These are phyloP conservation scores for Haplosporangium sp. DNA, from an alignment of 371 early-diverging fungal genomes.

Conservation along the genomic window DNA sequence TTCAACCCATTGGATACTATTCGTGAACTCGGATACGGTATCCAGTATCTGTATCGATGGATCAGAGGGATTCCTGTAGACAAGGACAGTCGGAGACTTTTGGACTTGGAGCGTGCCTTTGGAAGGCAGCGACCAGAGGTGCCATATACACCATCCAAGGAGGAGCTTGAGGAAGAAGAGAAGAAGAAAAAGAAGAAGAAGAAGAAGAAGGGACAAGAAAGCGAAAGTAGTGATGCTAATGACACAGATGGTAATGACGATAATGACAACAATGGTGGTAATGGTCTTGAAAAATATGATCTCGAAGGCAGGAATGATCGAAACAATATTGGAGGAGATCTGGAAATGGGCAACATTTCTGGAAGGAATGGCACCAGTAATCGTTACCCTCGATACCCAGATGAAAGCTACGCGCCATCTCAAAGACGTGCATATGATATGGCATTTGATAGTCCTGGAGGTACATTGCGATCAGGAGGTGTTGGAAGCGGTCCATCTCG, in stretches of 20 bases:
- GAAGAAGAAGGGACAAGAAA: slow-evolving; percentile 3
- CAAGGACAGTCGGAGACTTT: slow-evolving; percentile 42
- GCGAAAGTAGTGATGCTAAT: background rate
- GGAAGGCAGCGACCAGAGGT: slow-evolving; percentile 49
- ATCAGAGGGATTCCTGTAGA: slow-evolving; percentile 47
- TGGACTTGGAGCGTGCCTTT: slow-evolving; percentile 47
- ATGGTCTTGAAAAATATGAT: slow-evolving; percentile 1
- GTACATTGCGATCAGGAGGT: slow-evolving; percentile 10
- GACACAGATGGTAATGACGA: slow-evolving; percentile 15
- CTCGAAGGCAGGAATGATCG: background rate
- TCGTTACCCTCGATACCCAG: slow-evolving; percentile 7
- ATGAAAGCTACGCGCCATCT: background rate
- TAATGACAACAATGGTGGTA: slow-evolving; percentile 4
- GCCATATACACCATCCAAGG: slow-evolving; percentile 28
- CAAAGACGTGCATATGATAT: slow-evolving; percentile 15
- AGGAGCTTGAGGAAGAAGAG: slow-evolving; percentile 17
- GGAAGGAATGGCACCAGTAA: background rate
- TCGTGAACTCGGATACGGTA: slow-evolving; percentile 41
- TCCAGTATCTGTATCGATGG: slow-evolving; percentile 49
- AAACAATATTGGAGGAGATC: slow-evolving; percentile 5
- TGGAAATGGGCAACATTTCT: slow-evolving; percentile 12
- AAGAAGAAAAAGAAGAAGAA: slow-evolving; percentile 23
- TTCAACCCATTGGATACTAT: slow-evolving; percentile 53
- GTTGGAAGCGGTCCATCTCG: slow-evolving; percentile 1
- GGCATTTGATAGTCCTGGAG: background rate